Conservation (phyloP, 2,329 filamentous ascomycete genomes). For the Colletotrichum sp. region DNA sequence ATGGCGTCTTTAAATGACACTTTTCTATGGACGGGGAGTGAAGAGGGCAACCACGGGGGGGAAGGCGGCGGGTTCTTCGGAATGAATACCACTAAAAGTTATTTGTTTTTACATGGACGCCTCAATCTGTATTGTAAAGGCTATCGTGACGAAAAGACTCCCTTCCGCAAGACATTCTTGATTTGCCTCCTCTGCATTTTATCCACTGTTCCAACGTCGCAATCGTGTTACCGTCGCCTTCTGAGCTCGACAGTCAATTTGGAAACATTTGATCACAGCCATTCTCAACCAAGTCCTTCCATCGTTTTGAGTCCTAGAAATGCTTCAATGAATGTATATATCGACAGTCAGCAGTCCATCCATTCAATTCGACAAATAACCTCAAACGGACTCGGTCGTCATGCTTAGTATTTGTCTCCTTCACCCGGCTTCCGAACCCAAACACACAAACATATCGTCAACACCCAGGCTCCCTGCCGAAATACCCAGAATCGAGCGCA, state of each 20-base stretch:
- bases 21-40: background rate
- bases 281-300: background rate
- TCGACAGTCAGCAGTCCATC: rapidly evolving
- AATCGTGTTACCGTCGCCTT: background rate
- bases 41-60: background rate
- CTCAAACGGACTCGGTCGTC: background rate
- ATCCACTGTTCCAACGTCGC: background rate
- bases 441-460: background rate
- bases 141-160: conserved; percentile 4
- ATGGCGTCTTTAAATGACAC: background rate
- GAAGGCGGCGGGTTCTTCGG: conserved; percentile 1
- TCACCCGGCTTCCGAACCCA: background rate
- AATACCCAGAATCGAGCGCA: background rate
- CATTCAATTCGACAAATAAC: background rate
- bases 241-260: background rate
- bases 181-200: background rate
- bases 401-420: background rate
- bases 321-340: background rate
- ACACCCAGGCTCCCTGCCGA: background rate
- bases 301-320: background rate
- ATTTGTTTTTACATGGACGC: background rate
- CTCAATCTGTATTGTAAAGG: background rate
- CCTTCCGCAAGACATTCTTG: background rate
- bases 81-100: conserved; percentile 20
- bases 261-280: background rate